Base-by-base conservation (phyloP, 305 asterid species). In the Fraxinus latifolia region DNA sequence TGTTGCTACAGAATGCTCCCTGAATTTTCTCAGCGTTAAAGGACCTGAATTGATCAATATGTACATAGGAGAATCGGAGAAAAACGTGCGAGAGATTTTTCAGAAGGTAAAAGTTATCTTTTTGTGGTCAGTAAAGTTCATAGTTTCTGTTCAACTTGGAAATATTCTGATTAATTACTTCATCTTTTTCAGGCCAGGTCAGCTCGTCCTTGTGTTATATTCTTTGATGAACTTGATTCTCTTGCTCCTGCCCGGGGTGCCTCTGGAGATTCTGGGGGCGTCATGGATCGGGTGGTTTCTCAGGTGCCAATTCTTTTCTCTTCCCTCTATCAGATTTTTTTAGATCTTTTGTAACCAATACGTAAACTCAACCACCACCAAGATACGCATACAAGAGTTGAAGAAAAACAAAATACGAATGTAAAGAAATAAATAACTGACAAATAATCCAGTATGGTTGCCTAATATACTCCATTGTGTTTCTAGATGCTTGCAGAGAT, bases 161-260 rank as follows among this genome's bases (percentile, higher is more conserved):
- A 81, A 74, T 83, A 27, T 77, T 83, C 44, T 85, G 73, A 80
- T 81, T 71, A 12, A 23, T 65, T 32, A 15, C 76, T 74, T 70
- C 70, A 55, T 85, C 68, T 2, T 71, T 78, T 87, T 85, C 81
- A 96, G 99, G 98, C 99, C 85, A 93, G 99, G 85, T 92, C 97
- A 79, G 98, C 97, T 83, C 97, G 99, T 47, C 99, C 99, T n/a
- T 96, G 98, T 85, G 97, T 96, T 82, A 96, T 96, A 84, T 96
- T 96, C 90, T 96, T 96, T 42, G 99, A 96, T 80, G 99, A 96
- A 85, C 99, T 96, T 17, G 99, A 96, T 83, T 96, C 99, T 2
- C 98, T 96, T 86, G 99, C 98, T 85, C 99, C 99, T 32, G 97
- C 98, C 80, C 91, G 99, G 84, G 99, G 99, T 50, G 99, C 95